phyloP scores from a whole-genome alignment of 1,284 basidiomycete species.

The Heterobasidion annosum region DNA sequence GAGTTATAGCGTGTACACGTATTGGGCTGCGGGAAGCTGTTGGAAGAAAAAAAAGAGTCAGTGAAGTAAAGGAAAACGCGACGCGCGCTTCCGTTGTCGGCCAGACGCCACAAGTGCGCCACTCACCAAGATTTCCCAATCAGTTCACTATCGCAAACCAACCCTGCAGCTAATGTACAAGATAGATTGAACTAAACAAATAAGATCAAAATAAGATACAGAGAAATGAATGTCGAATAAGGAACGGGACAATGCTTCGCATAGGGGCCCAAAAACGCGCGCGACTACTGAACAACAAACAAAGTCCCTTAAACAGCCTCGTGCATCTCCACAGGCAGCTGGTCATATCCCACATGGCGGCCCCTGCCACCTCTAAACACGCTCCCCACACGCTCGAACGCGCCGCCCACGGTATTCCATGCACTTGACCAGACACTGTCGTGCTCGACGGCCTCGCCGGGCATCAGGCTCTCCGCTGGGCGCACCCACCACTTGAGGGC shows the following conservation, averaged over 20 bases:
- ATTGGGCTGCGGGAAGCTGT: no score
- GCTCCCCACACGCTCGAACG: slow-evolving; percentile 34
- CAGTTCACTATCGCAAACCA: no score
- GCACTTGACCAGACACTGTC: slow-evolving; percentile 36
- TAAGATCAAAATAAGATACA: not conserved
- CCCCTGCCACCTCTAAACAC: slow-evolving; percentile 30
- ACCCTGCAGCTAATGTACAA: no score
- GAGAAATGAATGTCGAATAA: not conserved
- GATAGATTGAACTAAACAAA: no score
- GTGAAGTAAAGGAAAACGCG: no score
- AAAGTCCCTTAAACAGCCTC: slow-evolving; percentile 20
- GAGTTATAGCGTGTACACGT: no score
- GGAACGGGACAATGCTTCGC: not conserved
- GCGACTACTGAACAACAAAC: not conserved
- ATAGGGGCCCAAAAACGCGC: not conserved
- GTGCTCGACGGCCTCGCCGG: slow-evolving; percentile 36
- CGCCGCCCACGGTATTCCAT: slow-evolving; percentile 24
- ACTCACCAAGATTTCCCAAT: no score
- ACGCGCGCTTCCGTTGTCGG: no score
- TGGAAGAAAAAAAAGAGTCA: no score
- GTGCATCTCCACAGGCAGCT: slow-evolving; percentile 62
- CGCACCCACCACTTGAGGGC: slow-evolving; percentile 82
- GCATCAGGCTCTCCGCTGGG: slow-evolving; percentile 62
- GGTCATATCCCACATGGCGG: slow-evolving; percentile 47
- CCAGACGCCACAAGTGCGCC: no score